These are phyloP conservation scores for Fusarium avenaceum DNA, from an alignment of 2,329 filamentous ascomycete genomes.

Conservation along the genomic window DNA sequence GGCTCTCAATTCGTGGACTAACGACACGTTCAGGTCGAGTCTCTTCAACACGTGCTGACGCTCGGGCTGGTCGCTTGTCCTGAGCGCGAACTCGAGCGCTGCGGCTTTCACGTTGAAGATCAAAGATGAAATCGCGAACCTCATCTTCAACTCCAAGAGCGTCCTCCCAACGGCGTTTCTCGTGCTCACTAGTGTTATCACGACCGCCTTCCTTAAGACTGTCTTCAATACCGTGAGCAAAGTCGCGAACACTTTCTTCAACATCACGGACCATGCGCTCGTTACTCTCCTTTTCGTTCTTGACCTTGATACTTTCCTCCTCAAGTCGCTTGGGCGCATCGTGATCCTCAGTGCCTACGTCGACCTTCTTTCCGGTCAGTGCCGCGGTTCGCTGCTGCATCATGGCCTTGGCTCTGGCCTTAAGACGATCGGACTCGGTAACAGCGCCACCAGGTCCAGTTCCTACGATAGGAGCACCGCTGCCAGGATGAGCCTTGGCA, in stretches of 20 bases:
- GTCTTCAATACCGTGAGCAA: conserved; percentile 86
- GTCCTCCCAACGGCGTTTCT: conserved; percentile 95
- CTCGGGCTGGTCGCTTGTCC: conserved; percentile 65
- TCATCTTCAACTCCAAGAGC: conserved; percentile 96
- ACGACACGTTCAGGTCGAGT: conserved; percentile 56
- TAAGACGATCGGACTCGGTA: conserved; percentile 93
- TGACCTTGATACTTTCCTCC: conserved; percentile 85
- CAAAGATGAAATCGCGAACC: conserved; percentile 97
- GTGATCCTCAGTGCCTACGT: conserved; percentile 76
- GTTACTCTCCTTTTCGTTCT: conserved; percentile 90
- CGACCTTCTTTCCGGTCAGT: conserved; percentile 85
- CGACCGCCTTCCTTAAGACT: conserved; percentile 85
- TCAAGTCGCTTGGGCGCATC: conserved; percentile 88
- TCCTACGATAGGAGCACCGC: conserved; percentile 84
- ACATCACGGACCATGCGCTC: conserved; percentile 97
- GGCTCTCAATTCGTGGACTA: conserved; percentile 66
- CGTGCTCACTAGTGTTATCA: conserved; percentile 85
- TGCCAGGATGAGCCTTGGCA: conserved; percentile 89
- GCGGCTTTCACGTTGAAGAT: conserved; percentile 88
- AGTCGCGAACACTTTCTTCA: conserved; percentile 94
- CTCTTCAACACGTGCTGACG: conserved; percentile 58
- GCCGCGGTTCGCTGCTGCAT: conserved; percentile 98
- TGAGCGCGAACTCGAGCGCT: conserved; percentile 76
- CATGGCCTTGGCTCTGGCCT: conserved; percentile 95
- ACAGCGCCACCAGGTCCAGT: conserved; percentile 91